Percentiles rank a stretch among this genome's conserved stretches.
These are phyloP conservation scores for Colletotrichum sp. DNA, from an alignment of 2,329 filamentous ascomycete genomes.

Conservation along the genomic window DNA sequence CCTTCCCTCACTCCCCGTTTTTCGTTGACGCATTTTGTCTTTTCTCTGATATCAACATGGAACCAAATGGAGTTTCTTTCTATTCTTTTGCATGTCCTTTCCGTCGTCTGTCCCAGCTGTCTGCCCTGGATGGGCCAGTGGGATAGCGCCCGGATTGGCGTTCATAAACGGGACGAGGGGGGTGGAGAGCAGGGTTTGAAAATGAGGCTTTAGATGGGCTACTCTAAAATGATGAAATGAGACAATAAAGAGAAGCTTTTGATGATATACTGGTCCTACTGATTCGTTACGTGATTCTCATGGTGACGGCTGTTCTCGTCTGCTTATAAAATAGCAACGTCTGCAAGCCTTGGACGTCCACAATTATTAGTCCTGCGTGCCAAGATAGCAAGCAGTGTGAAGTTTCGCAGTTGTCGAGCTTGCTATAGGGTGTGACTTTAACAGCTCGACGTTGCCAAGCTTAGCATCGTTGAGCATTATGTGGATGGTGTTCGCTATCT, in stretches of 20 bases:
- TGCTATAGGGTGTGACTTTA: no score
- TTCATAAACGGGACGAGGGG: neutral
- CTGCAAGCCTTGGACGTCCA: neutral
- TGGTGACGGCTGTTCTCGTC: neutral
- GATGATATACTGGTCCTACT: neutral
- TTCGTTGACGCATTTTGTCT: neutral
- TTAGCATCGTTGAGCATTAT: no score
- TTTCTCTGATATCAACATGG: slow-evolving; percentile 10
- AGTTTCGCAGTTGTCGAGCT: neutral
- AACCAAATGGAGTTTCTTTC: neutral
- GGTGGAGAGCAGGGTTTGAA: neutral
- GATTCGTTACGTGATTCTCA: neutral
- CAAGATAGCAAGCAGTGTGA: neutral
- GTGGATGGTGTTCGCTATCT: neutral
- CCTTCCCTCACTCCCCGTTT: neutral
- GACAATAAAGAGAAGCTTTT: neutral
- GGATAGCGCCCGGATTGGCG: neutral
- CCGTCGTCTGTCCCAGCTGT: neutral
- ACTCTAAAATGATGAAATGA: slow-evolving; percentile 6
- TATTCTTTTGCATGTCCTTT: neutral
- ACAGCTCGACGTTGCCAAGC: no score
- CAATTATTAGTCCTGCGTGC: neutral
- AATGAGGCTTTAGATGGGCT: neutral
- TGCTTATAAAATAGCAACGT: neutral
- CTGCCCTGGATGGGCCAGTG: neutral